Conservation (phyloP, 768 basidiomycete species). For the Chalciporus chontae region DNA sequence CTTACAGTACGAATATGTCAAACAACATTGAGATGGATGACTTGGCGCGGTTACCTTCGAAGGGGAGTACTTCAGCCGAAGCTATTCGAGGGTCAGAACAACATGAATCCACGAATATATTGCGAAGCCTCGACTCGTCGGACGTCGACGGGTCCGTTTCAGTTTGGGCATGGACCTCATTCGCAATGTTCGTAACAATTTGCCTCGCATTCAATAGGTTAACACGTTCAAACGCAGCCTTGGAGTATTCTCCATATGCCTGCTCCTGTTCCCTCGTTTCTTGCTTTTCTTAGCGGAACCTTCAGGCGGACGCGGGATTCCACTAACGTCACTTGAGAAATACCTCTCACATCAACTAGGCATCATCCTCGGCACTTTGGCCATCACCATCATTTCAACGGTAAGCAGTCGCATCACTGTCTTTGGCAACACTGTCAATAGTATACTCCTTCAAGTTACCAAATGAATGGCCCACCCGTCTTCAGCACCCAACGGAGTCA, state of each 20-base stretch:
- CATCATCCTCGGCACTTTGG: constrained; percentile 53
- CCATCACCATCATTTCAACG: constrained; percentile 55
- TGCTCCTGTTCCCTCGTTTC: constrained; percentile 57
- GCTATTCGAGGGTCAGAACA: constrained; percentile 6
- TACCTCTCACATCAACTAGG: constrained; percentile 69
- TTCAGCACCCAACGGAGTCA: constrained; percentile 26
- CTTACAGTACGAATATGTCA: constrained; percentile 23
- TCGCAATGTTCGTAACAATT: constrained; percentile 25
- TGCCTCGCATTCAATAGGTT: constrained; percentile 1
- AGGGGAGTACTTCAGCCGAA: constrained; percentile 11
- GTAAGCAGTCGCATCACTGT: constrained; percentile 31
- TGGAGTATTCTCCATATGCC: constrained; percentile 32
- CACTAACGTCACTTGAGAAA: constrained; percentile 62
- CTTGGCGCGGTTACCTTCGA: constrained; percentile 20
- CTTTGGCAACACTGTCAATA: constrained; percentile 2
- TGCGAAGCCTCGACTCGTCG: too few relatives aligned
- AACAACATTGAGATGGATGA: constrained; percentile 39
- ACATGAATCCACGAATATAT: too few relatives aligned
- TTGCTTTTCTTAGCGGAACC: constrained; percentile 64
- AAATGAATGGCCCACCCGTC: constrained; percentile 32
- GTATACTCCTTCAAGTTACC: constrained; percentile 37
- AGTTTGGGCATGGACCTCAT: constrained; percentile 39
- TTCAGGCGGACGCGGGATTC: constrained; percentile 33
- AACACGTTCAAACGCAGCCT: constrained; percentile 26
- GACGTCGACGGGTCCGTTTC: constrained; percentile 26